These are phyloP conservation scores for Gaeumannomyces tritici DNA, from an alignment of 2,329 filamentous ascomycete genomes.

Conservation along the genomic window DNA sequence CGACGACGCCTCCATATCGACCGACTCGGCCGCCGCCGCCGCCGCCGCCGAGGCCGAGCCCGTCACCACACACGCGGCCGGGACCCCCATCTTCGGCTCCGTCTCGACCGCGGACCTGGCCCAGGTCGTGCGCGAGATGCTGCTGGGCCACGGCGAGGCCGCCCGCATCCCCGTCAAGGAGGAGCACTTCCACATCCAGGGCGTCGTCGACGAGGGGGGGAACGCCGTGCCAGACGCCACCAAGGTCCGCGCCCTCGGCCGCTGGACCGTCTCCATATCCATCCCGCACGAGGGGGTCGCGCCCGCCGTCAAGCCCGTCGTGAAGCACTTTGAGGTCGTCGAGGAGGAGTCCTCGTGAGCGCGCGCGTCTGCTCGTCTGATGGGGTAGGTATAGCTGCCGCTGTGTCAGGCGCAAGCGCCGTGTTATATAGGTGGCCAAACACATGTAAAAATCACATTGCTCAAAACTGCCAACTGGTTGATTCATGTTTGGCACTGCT, in stretches of 20 bases:
- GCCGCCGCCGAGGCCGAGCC: slow-evolving; percentile 3
- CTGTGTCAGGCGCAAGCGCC: neutral
- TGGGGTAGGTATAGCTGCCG: neutral
- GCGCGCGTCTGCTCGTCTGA: neutral
- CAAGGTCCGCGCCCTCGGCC: slow-evolving; percentile 27
- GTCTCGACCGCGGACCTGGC: slow-evolving; percentile 28
- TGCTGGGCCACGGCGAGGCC: slow-evolving; percentile 22
- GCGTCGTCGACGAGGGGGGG: slow-evolving; percentile 18
- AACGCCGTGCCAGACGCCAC: slow-evolving; percentile 16
- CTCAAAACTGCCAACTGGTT: neutral
- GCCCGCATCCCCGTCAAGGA: slow-evolving; percentile 24
- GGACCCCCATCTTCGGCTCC: slow-evolving; percentile 29
- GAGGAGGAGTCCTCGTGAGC: slow-evolving; percentile 14
- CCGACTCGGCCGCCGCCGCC: slow-evolving; percentile 5
- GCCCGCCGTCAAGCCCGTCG: slow-evolving; percentile 10
- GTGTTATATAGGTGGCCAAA: neutral
- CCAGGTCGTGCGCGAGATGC: slow-evolving; percentile 20
- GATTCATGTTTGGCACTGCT: neutral
- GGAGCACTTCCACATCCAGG: slow-evolving; percentile 18
- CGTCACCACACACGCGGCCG: neutral
- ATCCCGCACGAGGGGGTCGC: slow-evolving; percentile 14
- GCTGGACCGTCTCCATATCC: slow-evolving; percentile 26
- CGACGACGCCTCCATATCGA: slow-evolving; percentile 7
- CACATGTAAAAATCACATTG: neutral
- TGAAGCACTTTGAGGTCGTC: slow-evolving; percentile 21